Evolutionary conservation across 768 basidiomycete species (phyloP), one percentile per base, ranked within the genome.

Genomic region (Agrocybe pediades): DNA sequence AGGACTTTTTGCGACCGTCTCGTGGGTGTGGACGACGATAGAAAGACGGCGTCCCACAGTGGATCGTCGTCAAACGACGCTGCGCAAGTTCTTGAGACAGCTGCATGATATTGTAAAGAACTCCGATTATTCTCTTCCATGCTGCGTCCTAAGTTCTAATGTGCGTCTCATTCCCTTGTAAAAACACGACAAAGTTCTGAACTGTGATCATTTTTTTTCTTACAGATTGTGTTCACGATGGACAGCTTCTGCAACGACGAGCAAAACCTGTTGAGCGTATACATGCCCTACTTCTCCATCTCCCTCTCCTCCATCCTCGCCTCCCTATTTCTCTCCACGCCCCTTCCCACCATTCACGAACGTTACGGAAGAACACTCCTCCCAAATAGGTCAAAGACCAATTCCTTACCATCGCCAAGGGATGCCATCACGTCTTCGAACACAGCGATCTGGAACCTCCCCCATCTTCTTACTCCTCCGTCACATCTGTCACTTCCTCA

Each of bases 51-150:
- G 61, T 71, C 23, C 62, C 72, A 0, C 68, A 69, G 58, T 77
- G 74, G 71, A 62, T 84, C 3, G 79, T 81, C 9, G 71, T 86
- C 33, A 88, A 88, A 64, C 82, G 2, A 73, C 73, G 1, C 59
- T 65, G 9, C 70, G 71, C 33, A 72, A 71, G 57, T 76, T 74
- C 55, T 70, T 80, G 13, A 79, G 76, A 59, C 82, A 85, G 56
- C 87, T 87, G 0, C 87, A 89, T 64, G 86, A 89, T 57, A 85
- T 89, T 60, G 58, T 82, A 88, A 86, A 62, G 87, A 89, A 64
- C 68, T 78, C 26, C 71, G 83, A 42, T 57, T 87, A 3, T 71
- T 89, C 25, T 68, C 70, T 0, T 61, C 60, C 5, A 61, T 82
- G 41, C 72, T 69, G 2, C 83, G 88, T 65, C 59, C 63, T 6